A percentile compares a stretch with the other conserved stretches of the same genome.
Evolutionary conservation across 1,139 yeast species (phyloP).

Genomic region (Blastobotrys persicus): DNA sequence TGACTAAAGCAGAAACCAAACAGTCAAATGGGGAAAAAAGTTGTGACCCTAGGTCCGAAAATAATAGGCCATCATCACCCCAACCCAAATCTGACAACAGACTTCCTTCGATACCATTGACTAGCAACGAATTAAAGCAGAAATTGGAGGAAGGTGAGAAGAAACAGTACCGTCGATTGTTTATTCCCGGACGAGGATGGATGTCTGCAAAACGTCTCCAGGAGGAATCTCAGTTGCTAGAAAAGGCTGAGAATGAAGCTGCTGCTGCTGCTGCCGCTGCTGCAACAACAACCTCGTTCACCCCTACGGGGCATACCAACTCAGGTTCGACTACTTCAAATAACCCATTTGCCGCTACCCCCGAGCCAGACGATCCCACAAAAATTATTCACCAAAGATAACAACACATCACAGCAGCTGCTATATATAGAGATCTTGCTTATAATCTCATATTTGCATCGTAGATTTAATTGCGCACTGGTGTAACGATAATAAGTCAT

Average conservation of each 20-base stretch:
- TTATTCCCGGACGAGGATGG: constrained; percentile 58
- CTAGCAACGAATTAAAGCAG: constrained; percentile 19
- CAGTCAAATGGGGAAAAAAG: not conserved
- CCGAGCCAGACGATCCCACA: not conserved
- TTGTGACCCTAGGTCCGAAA: not conserved
- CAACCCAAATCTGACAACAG: constrained; percentile 9
- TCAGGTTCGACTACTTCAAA: not conserved
- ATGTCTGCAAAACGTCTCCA: constrained; percentile 41
- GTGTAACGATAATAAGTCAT: constrained; percentile 26
- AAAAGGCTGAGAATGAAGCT: constrained; percentile 17
- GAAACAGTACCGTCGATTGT: constrained; percentile 45
- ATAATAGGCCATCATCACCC: constrained; percentile 9
- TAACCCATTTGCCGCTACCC: not conserved
- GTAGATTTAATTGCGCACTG: constrained; percentile 23
- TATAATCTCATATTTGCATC: not conserved
- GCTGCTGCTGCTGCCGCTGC: not conserved
- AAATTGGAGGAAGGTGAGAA: constrained; percentile 32
- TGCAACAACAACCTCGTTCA: not conserved
- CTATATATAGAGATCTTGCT: not conserved
- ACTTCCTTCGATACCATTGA: constrained; percentile 14
- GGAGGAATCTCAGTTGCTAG: constrained; percentile 29
- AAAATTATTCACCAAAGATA: not conserved
- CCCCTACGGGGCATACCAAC: not conserved
- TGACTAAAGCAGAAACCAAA: constrained; percentile 9
- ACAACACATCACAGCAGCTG: not conserved